Evolutionary conservation across 2,329 filamentous ascomycete genomes (phyloP).

Genomic region (Colletotrichum higginsianum): DNA sequence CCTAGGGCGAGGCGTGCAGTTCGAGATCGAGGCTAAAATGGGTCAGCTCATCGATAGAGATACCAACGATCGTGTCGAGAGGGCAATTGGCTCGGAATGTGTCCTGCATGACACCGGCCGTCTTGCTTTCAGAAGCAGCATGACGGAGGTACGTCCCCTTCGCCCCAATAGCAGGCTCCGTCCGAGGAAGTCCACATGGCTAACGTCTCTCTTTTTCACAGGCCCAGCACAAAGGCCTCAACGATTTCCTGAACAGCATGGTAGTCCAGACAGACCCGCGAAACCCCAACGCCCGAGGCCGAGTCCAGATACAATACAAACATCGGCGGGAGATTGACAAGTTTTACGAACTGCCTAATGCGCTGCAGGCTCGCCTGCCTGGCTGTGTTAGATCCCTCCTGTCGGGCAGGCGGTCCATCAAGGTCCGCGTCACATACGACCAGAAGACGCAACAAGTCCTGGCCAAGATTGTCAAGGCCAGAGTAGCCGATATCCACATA

Average conservation of each 20-base stretch:
- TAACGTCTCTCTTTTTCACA: slow-evolving; percentile 51
- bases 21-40: slow-evolving; percentile 96
- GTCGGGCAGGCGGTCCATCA: slow-evolving; percentile 69
- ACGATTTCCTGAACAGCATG: slow-evolving; percentile 84
- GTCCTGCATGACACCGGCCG: slow-evolving; percentile 74
- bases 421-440: slow-evolving; percentile 83
- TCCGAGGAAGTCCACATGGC: neutral
- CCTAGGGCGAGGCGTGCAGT: slow-evolving; percentile 75
- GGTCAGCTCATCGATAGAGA: slow-evolving; percentile 84
- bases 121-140: slow-evolving; percentile 85
- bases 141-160: slow-evolving; percentile 80
- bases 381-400: slow-evolving; percentile 74
- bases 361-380: slow-evolving; percentile 73
- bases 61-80: slow-evolving; percentile 76
- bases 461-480: slow-evolving; percentile 90
- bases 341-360: slow-evolving; percentile 82
- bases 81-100: slow-evolving; percentile 80
- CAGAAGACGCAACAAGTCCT: slow-evolving; percentile 79
- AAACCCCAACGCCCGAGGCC: slow-evolving; percentile 61
- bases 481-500: slow-evolving; percentile 90
- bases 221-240: slow-evolving; percentile 86
- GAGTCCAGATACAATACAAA: slow-evolving; percentile 81
- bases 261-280: slow-evolving; percentile 72
- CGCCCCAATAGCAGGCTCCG: neutral
- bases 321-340: slow-evolving; percentile 88